These are phyloP conservation scores for Urochloa ruziziensis DNA, from an alignment of 176 grass and related monocot genomes.

Conservation along the genomic window DNA sequence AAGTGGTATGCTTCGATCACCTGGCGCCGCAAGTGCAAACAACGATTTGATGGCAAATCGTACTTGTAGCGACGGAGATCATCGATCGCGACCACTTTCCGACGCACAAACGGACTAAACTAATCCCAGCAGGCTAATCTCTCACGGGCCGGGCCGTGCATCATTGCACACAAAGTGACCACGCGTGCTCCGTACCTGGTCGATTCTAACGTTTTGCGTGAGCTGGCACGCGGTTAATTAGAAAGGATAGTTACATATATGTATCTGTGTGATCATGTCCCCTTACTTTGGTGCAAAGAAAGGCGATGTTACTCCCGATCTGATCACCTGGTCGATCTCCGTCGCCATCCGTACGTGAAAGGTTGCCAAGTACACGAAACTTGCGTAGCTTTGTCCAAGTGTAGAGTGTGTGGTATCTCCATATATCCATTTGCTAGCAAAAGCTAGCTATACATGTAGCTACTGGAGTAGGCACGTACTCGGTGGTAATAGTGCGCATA, in stretches of 20 bases:
- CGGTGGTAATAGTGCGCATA: too few species aligned
- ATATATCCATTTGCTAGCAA: not conserved
- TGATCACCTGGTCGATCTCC: not conserved
- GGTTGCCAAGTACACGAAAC: too few species aligned
- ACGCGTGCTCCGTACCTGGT: conserved; percentile 23
- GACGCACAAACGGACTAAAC: conserved; percentile 46
- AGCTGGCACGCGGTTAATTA: conserved; percentile 36
- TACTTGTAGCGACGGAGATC: not conserved
- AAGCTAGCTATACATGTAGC: not conserved
- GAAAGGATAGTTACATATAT: not conserved
- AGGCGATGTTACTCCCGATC: not conserved
- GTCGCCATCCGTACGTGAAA: conserved; percentile 16
- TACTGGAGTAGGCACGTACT: too few species aligned
- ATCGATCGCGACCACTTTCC: conserved; percentile 23
- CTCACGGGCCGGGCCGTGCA: not conserved
- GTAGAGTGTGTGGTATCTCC: not conserved
- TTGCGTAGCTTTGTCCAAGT: not conserved
- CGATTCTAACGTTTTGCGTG: not conserved
- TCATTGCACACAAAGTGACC: not conserved
- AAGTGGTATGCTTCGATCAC: not conserved
- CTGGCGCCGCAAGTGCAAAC: not conserved
- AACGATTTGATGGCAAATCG: not conserved
- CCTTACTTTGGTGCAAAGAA: not conserved
- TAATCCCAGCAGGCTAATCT: not conserved
- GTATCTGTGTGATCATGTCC: not conserved